Percentiles rank a stretch among this genome's conserved stretches.
Evolutionary conservation across 2,329 filamentous ascomycete genomes (phyloP).

Genomic region (Pseudogymnoascus sp.): DNA sequence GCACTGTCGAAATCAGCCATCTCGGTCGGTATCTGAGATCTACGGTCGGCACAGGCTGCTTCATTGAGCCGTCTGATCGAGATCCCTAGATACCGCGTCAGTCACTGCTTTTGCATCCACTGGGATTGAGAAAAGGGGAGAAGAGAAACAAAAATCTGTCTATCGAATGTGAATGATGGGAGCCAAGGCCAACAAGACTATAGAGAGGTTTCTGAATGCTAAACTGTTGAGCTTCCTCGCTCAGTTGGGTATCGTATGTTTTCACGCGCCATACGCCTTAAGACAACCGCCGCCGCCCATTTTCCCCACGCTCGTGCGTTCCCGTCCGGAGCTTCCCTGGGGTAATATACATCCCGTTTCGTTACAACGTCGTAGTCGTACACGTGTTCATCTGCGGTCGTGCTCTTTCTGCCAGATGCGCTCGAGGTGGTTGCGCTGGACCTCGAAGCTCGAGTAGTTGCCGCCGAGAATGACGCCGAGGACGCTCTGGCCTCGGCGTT

Average conservation of each 20-base stretch:
- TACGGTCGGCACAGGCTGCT: conserved; percentile 5
- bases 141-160: conserved; percentile 1
- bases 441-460: conserved; percentile 66
- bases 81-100: conserved; percentile 7
- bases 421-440: conserved; percentile 50
- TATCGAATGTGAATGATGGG: conserved; percentile 2
- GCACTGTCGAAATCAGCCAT: conserved; percentile 7
- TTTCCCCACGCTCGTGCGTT: neutral
- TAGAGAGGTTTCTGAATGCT: conserved; percentile 7
- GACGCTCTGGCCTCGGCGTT: conserved; percentile 36
- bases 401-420: conserved; percentile 7
- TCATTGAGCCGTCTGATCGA: neutral
- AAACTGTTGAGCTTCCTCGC: neutral
- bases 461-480: conserved; percentile 65
- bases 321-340: neutral
- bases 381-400: neutral
- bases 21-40: conserved; percentile 6
- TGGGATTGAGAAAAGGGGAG: neutral
- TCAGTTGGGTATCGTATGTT: conserved; percentile 7
- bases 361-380: neutral
- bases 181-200: neutral
- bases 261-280: conserved; percentile 8
- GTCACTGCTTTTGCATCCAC: conserved; percentile 5
- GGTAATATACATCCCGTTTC: neutral
- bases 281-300: neutral